phyloP scores from a whole-genome alignment of 2,329 filamentous ascomycete genomes.

The Aureobasidium sp. region DNA sequence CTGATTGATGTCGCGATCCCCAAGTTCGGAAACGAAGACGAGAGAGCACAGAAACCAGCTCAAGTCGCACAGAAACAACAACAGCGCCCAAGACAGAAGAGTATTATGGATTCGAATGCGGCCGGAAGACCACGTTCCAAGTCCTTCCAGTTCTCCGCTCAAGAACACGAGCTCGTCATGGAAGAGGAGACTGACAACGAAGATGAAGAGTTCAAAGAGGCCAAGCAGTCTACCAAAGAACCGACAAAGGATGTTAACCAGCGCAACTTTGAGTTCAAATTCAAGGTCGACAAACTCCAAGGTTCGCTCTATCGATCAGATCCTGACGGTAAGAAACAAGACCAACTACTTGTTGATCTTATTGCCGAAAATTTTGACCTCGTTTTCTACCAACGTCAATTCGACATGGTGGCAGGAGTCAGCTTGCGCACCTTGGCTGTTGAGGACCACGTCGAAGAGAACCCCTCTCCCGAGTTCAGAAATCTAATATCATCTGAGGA shows the following conservation, averaged over 20 bases:
- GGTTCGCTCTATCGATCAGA: slow-evolving; percentile 88
- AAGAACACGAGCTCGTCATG: slow-evolving; percentile 70
- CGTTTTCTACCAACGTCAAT: slow-evolving; percentile 79
- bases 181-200: slow-evolving; percentile 58
- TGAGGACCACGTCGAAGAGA: slow-evolving; percentile 88
- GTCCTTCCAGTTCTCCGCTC: slow-evolving; percentile 65
- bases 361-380: slow-evolving; percentile 84
- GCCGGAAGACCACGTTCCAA: slow-evolving; percentile 56
- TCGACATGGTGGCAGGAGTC: slow-evolving; percentile 89
- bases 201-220: slow-evolving; percentile 56
- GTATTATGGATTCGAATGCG: slow-evolving; percentile 30
- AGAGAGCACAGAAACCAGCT: slow-evolving; percentile 18
- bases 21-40: slow-evolving; percentile 54
- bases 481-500: slow-evolving; percentile 94
- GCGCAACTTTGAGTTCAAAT: slow-evolving; percentile 91
- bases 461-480: slow-evolving; percentile 84
- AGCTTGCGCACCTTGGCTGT: slow-evolving; percentile 78
- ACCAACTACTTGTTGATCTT: slow-evolving; percentile 80
- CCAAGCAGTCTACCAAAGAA: slow-evolving; percentile 46
- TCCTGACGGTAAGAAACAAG: slow-evolving; percentile 64
- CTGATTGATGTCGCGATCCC: slow-evolving; percentile 93
- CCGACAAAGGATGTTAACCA: slow-evolving; percentile 66
- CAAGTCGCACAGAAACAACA: slow-evolving; percentile 19
- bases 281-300: slow-evolving; percentile 88
- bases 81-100: slow-evolving; percentile 20